Percentiles rank a stretch among this genome's conserved stretches.
Evolutionary conservation across 2,329 filamentous ascomycete species (phyloP).

Genomic region (Catunica adiposa): DNA sequence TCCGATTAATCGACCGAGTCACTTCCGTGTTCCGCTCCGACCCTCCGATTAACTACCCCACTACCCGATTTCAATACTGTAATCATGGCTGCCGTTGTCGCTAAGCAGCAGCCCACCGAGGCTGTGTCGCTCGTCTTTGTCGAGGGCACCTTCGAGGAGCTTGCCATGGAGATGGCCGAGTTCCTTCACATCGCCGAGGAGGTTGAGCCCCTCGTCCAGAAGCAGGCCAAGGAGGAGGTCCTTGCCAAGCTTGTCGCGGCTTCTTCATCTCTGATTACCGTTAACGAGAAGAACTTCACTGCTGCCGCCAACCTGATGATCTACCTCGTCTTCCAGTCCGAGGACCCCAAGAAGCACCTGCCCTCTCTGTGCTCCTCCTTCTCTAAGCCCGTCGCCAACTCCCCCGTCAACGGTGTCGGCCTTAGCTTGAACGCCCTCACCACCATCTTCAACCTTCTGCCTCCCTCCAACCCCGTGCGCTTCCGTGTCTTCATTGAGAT

Average conservation of each 20-base stretch:
- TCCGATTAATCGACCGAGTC: neutral
- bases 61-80: slow-evolving; percentile 8
- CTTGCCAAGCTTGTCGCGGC: slow-evolving; percentile 79
- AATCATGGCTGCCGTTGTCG: slow-evolving; percentile 20
- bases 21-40: neutral
- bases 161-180: slow-evolving; percentile 84
- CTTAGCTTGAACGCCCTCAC: slow-evolving; percentile 81
- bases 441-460: slow-evolving; percentile 90
- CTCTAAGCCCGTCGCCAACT: slow-evolving; percentile 68
- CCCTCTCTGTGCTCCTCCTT: slow-evolving; percentile 81
- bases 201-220: slow-evolving; percentile 55
- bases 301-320: slow-evolving; percentile 94
- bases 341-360: slow-evolving; percentile 71
- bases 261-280: slow-evolving; percentile 59
- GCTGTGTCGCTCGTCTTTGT: slow-evolving; percentile 47
- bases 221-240: slow-evolving; percentile 67
- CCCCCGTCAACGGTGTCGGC: slow-evolving; percentile 66
- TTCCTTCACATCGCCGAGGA: slow-evolving; percentile 77
- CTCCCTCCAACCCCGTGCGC: slow-evolving; percentile 57
- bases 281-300: slow-evolving; percentile 92
- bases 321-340: slow-evolving; percentile 75
- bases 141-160: slow-evolving; percentile 86
- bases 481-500: slow-evolving; percentile 86
- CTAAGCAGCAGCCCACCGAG: slow-evolving; percentile 22
- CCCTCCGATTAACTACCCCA: neutral